Conservation (phyloP, 306 rosid species). For the Begonia peltatifolia region DNA sequence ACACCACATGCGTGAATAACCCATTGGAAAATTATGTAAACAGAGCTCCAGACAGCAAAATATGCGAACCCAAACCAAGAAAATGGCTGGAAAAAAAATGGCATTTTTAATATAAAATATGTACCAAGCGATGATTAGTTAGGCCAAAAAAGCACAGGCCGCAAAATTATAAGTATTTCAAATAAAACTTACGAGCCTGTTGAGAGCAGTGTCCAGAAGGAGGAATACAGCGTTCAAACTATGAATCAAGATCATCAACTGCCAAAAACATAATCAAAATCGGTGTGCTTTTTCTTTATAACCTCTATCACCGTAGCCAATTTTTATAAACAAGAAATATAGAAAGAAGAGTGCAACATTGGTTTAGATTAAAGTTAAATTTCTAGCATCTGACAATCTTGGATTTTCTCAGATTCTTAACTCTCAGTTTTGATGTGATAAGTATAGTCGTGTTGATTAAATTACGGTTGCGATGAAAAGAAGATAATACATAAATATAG, state of each 20-base stretch:
- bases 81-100: conserved; percentile 41
- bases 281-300: not conserved
- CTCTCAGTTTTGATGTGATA: too few relatives aligned
- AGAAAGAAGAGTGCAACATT: not conserved
- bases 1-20: conserved; percentile 37
- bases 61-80: conserved; percentile 64
- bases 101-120: not conserved
- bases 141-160: not conserved
- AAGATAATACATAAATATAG: too few relatives aligned
- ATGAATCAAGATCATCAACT: conserved; percentile 78
- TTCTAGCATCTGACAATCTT: too few relatives aligned
- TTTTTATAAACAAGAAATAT: not conserved
- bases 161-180: not conserved
- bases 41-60: conserved; percentile 61
- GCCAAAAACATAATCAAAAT: conserved; percentile 15
- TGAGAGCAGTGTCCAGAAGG: conserved; percentile 53
- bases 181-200: conserved; percentile 52
- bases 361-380: too few relatives aligned
- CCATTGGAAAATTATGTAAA: conserved; percentile 62
- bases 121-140: not conserved
- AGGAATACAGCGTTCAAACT: conserved; percentile 45
- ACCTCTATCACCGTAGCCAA: too few relatives aligned
- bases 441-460: too few relatives aligned
- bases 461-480: too few relatives aligned
- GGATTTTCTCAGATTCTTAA: too few relatives aligned